These are phyloP conservation scores for Cordyceps pruinosa DNA, from an alignment of 2,329 filamentous ascomycete species.

Conservation along the genomic window DNA sequence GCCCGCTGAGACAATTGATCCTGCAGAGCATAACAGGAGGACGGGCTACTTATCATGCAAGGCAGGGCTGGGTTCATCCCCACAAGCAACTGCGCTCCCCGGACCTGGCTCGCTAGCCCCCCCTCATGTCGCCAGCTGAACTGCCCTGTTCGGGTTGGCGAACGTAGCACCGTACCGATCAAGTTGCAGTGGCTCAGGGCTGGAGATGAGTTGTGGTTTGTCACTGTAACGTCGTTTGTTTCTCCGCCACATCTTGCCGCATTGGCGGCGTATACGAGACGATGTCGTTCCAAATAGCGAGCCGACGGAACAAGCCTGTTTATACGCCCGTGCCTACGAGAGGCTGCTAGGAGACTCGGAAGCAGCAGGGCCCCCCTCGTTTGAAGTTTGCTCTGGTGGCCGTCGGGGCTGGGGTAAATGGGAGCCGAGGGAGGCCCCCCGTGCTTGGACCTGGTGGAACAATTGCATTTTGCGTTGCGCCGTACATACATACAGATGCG, in stretches of 20 bases:
- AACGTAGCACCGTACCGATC: slow-evolving; percentile 1
- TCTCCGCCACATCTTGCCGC: slow-evolving; percentile 2
- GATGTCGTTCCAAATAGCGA: not conserved
- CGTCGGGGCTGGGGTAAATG: not conserved
- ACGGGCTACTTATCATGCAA: not conserved
- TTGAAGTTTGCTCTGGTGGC: not conserved
- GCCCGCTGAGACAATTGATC: not conserved
- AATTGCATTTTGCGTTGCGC: not conserved
- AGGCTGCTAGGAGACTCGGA: not conserved
- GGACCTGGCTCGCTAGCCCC: not conserved
- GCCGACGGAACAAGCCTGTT: not conserved
- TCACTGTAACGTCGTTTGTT: slow-evolving; percentile 8
- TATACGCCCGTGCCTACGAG: not conserved
- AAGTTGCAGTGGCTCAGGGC: not conserved
- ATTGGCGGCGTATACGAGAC: not conserved
- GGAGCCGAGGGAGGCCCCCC: not conserved
- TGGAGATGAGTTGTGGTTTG: not conserved
- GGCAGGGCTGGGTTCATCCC: not conserved
- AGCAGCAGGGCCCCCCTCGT: not conserved
- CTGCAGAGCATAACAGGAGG: not conserved
- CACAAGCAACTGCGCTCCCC: slow-evolving; percentile 1
- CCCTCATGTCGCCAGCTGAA: not conserved
- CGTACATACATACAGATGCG: not conserved
- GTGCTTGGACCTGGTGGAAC: not conserved
- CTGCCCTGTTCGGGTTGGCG: not conserved